Conservation (phyloP, 768 basidiomycete genomes). For the Termitomyces sp. region DNA sequence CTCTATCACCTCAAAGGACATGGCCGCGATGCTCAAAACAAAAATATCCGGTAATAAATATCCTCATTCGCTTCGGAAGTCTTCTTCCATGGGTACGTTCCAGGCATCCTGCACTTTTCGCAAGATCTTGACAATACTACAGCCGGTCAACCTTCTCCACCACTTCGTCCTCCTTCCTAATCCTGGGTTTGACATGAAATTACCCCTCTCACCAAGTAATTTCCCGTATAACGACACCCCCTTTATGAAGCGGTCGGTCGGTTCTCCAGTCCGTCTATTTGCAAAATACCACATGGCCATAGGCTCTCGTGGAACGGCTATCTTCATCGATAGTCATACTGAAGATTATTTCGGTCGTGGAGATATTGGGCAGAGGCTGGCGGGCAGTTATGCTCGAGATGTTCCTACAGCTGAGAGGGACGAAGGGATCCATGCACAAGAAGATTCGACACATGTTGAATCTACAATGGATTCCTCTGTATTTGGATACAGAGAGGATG, state of each 20-base stretch:
- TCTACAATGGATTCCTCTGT: constrained; percentile 33
- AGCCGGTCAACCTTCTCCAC: constrained; percentile 66
- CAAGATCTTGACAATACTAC: neutral
- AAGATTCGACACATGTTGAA: constrained; percentile 21
- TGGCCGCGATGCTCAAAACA: constrained; percentile 6
- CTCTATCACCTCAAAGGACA: constrained; percentile 29
- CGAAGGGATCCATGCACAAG: constrained; percentile 11
- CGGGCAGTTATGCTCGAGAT: constrained; percentile 28
- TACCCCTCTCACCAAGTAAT: constrained; percentile 27
- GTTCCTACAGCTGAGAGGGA: constrained; percentile 14
- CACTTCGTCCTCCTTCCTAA: constrained; percentile 51
- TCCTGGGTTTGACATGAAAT: constrained; percentile 23
- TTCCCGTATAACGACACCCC: constrained; percentile 41
- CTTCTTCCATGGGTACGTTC: constrained; percentile 48
- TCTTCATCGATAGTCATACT: constrained; percentile 65
- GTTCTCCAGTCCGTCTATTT: constrained; percentile 55
- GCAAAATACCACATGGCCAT: constrained; percentile 47
- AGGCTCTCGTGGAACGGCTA: constrained; percentile 53
- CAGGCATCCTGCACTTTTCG: neutral
- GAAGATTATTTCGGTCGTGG: constrained; percentile 41
- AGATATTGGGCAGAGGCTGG: constrained; percentile 56
- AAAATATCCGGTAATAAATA: constrained; percentile 32
- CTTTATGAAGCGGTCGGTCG: constrained; percentile 33
- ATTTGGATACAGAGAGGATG: constrained; percentile 40
- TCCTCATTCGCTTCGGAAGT: constrained; percentile 57